Evolutionary conservation across 495 filamentous ascomycete genomes (phyloP).

Genomic region (Chaetomium fimeti): DNA sequence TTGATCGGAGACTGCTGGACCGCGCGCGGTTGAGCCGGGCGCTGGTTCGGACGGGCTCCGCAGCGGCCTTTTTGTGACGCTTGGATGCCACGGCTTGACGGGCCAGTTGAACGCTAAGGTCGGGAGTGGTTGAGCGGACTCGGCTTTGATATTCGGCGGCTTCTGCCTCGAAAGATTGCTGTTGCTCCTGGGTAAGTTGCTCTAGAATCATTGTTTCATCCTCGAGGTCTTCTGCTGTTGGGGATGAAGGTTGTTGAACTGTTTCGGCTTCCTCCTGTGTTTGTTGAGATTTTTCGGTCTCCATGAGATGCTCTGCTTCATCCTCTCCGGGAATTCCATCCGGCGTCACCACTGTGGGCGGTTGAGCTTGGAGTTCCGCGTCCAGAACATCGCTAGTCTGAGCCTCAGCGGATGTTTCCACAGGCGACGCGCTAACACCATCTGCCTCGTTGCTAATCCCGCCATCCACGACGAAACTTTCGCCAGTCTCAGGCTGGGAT

Average conservation of each 20-base stretch:
- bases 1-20: slow-evolving; percentile 31
- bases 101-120: slow-evolving; percentile 40
- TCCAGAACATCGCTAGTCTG: not conserved
- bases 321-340: not conserved
- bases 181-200: slow-evolving; percentile 18
- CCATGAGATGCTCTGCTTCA: not conserved
- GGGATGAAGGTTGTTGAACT: not conserved
- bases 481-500: not conserved
- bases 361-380: not conserved
- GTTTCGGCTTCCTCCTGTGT: not conserved
- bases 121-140: slow-evolving; percentile 16
- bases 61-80: slow-evolving; percentile 27
- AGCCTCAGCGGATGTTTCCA: not conserved
- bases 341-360: not conserved
- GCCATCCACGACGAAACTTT: not conserved
- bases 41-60: slow-evolving; percentile 32
- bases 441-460: not conserved
- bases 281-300: not conserved
- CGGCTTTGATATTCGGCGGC: not conserved
- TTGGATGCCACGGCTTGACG: slow-evolving; percentile 36
- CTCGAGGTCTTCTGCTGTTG: slow-evolving; percentile 12
- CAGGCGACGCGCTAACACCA: not conserved
- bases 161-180: not conserved
- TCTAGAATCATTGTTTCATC: slow-evolving; percentile 22
- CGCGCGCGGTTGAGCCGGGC: slow-evolving; percentile 28